Conservation (phyloP, 495 filamentous ascomycete species). For the Tuber melanosporum region DNA sequence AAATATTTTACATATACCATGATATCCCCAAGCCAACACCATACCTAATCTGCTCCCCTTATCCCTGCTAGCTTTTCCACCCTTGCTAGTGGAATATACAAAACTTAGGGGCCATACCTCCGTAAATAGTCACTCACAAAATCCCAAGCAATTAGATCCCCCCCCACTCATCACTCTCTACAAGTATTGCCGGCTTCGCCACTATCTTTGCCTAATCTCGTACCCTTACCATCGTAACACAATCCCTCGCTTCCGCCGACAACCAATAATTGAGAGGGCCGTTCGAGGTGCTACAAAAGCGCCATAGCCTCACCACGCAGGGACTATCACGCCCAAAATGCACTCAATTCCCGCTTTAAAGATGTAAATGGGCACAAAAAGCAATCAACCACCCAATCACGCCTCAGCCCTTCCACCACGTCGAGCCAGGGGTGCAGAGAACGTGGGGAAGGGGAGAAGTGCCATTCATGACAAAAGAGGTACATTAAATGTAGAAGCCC, state of each 20-base stretch:
- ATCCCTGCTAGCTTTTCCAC: too few species aligned
- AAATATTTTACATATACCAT: too few species aligned
- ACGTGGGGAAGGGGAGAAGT: not conserved
- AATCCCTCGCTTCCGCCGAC: not conserved
- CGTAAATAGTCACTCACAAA: not conserved
- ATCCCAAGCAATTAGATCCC: not conserved
- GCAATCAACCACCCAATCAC: not conserved
- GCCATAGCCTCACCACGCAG: not conserved
- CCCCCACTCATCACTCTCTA: not conserved
- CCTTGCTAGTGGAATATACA: too few species aligned
- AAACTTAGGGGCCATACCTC: too few species aligned
- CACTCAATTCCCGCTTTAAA: not conserved
- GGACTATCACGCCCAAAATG: not conserved
- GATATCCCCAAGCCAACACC: too few species aligned
- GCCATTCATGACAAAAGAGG: not conserved
- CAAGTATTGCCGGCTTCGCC: not conserved
- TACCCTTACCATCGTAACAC: not conserved
- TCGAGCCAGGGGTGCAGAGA: not conserved
- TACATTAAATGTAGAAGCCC: not conserved
- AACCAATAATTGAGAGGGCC: not conserved
- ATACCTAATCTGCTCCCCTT: too few species aligned
- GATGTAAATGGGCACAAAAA: not conserved
- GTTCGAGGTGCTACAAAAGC: not conserved
- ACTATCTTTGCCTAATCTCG: not conserved
- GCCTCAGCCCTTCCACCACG: not conserved